Evolutionary conservation across 805 yeast species (phyloP), one percentile per base, ranked within the genome.

Genomic region (Grigorovia humatica): DNA sequence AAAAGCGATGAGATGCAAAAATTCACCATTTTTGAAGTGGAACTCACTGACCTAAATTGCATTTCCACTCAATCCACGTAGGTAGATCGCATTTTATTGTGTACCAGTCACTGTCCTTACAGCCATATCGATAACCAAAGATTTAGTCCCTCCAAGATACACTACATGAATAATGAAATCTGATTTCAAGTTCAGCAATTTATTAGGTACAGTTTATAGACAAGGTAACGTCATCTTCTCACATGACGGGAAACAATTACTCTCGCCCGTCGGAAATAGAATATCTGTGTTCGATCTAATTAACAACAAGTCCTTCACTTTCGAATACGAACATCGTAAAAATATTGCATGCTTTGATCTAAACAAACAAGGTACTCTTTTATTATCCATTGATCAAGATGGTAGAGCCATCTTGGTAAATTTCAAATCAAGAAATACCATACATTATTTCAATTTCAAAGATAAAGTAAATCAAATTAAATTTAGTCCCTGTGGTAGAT

Each of bases 201-300:
- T 93, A 35, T 72, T 93, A 59, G 99, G 99, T 30, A 90, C 98
- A 0, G 98, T 93, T 2, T 93, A 93, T 65, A 75, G 95, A 48
- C 87, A 85, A 64, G 99, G 98, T n/a, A 89, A 91, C 66, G 70
- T 93, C 29, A 74, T 83, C 5, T 93, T 84, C 71, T 83, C 95
- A 0, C 80, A 83, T 1, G 96, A 90, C 64, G 99, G 99, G 2
- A 80, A 85, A 11, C 78, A 80, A 51, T 73, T 93, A 38, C 70
- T 93, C 46, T 83, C 93, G 53, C 98, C 99, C 0, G 98, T 93
- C 2, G 99, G 99, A 13, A 93, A 91, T 67, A 72, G 98, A 63
- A 90, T 93, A 32, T 77, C 89, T 17, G 87, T 86, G 51, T 93
- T 90, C 69, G 96, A 93, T 69, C 74, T 91, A 55, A 75, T 86